Base-by-base conservation (phyloP, 2,329 filamentous ascomycete genomes). In the Trichoderma breve region DNA sequence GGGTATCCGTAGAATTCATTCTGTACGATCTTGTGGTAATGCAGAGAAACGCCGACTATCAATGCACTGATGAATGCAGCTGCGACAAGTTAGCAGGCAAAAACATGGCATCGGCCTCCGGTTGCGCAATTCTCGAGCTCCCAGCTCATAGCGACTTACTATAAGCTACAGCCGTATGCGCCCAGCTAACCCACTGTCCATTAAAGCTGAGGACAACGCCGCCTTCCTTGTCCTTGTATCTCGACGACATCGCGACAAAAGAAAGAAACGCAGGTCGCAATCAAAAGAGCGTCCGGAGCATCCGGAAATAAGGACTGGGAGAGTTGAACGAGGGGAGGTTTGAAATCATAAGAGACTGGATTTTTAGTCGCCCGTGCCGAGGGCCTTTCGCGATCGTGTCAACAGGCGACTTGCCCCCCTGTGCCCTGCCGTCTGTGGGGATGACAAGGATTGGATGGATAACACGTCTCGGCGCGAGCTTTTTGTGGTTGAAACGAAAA, bases 1-100 rank as follows among this genome's bases (percentile, higher is more conserved):
- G 95, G 95, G 80, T 97, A 97, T 77, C 94, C 94, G 82, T 94
- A 97, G 84, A 95, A 93, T 83, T 99, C 94, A 83, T 99, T 99
- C 83, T 98, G 87, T 71, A 99, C 96, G 76, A 99, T 99, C 85
- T 99, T 99, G 79, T 92, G 89, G 84, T 96, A 98, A 83, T 99
- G 96, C 63, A 99, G 87, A 70, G 86, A 88, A 71, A 91, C 85
- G 75, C 95, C 95, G 73, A 97, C 90, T 71, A 95, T 81, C 75
- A 98, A 86, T 73, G 95, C 95, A 80, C 93, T 94, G 74, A 97
- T 75, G 80, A 98, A 98, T 71, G 95, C 95, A 78, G 88, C 92
- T 93, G 76, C 53, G 68, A 55, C 32, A 43, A 34, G 47, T 53
- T 51, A 53, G 43, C 24, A 36, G n/a, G 47, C 21, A 51, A 32